phyloP scores from a whole-genome alignment of 108 stramenopile species.

The Cyclotella sp. region DNA sequence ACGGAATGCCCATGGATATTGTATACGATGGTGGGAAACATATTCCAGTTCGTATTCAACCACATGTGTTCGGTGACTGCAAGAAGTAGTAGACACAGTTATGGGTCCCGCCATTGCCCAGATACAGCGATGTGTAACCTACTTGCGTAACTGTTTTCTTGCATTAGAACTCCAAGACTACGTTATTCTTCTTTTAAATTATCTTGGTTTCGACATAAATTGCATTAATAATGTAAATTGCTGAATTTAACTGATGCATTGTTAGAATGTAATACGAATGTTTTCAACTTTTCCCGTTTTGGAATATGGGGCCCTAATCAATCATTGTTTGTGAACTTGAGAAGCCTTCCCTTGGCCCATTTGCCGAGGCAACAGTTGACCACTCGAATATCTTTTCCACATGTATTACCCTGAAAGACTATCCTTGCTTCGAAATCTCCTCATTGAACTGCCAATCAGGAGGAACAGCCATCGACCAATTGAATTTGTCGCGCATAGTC shows the following conservation, averaged over 20 bases:
- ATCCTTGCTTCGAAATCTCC: slow-evolving; percentile 67
- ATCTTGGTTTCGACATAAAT: not conserved
- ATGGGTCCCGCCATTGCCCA: not conserved
- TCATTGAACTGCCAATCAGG: slow-evolving; percentile 95
- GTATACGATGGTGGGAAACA: slow-evolving; percentile 69
- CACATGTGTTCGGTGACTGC: slow-evolving; percentile 57
- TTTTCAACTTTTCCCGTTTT: too few relatives aligned
- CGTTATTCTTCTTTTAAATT: not conserved
- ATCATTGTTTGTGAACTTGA: too few relatives aligned
- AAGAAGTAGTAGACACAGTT: not conserved
- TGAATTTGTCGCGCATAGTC: slow-evolving; percentile 97
- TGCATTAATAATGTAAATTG: too few relatives aligned
- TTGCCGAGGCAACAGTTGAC: too few relatives aligned
- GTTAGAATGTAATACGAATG: too few relatives aligned
- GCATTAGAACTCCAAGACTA: too few relatives aligned
- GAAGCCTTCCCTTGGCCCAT: too few relatives aligned
- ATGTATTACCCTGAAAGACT: not conserved
- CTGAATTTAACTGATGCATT: too few relatives aligned
- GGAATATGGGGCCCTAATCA: too few relatives aligned
- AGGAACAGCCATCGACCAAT: slow-evolving; percentile 98
- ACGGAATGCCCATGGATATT: slow-evolving; percentile 90
- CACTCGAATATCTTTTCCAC: not conserved
- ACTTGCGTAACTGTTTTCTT: too few relatives aligned
- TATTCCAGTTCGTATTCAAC: slow-evolving; percentile 64
- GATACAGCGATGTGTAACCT: too few relatives aligned